Percentiles rank a stretch among this genome's conserved stretches.
Conservation (phyloP, 768 basidiomycete species). For the Trametes cubensis region DNA sequence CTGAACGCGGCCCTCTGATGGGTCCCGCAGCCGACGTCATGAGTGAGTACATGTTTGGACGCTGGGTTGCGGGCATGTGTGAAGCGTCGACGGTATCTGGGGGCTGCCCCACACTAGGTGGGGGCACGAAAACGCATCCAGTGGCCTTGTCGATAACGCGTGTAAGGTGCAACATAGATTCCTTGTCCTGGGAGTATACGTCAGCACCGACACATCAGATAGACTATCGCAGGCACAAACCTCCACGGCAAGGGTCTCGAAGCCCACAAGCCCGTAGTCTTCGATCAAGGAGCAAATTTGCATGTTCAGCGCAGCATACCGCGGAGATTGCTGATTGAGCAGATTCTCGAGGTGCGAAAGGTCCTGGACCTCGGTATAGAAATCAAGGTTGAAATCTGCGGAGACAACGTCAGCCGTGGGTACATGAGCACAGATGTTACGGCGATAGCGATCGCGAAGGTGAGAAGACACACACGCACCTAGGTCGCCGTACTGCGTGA, state of each 20-base stretch:
- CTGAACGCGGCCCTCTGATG: conserved; percentile 50
- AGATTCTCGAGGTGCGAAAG: conserved; percentile 82
- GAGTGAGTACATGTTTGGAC: conserved; percentile 68
- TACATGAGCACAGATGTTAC: neutral
- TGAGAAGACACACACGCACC: conserved; percentile 50
- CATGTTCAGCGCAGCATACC: conserved; percentile 81
- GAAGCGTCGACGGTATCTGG: conserved; percentile 37
- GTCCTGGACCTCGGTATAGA: conserved; percentile 98
- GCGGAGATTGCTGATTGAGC: conserved; percentile 65
- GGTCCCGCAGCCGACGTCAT: conserved; percentile 67
- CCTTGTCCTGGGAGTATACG: conserved; percentile 68
- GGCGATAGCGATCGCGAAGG: conserved; percentile 6
- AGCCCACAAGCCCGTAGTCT: conserved; percentile 90
- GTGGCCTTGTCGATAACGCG: conserved; percentile 87
- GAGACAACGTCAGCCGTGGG: conserved; percentile 1
- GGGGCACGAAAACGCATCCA: conserved; percentile 86
- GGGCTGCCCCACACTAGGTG: conserved; percentile 36
- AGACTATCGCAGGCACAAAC: conserved; percentile 41
- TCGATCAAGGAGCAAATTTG: conserved; percentile 92
- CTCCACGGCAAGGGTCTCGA: conserved; percentile 97
- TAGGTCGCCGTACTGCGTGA: conserved; percentile 87
- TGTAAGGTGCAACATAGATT: conserved; percentile 90
- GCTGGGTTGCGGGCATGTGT: conserved; percentile 43
- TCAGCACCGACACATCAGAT: neutral
- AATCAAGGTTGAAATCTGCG: conserved; percentile 94